These are phyloP conservation scores for Chloroidium sp. DNA, from an alignment of 163 green algal genomes.

Conservation along the genomic window DNA sequence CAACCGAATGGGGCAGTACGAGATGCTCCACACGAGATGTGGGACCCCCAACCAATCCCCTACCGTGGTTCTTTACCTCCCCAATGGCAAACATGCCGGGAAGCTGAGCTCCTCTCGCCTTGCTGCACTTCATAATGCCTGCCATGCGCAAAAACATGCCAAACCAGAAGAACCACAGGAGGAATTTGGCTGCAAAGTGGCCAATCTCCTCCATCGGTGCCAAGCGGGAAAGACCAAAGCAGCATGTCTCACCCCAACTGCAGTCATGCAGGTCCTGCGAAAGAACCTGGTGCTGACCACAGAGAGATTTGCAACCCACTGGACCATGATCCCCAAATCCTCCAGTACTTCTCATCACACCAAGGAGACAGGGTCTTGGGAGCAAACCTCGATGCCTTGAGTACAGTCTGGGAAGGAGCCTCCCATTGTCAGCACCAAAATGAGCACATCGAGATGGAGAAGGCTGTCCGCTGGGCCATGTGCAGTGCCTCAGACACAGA, in stretches of 20 bases:
- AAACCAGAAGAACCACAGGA: background rate
- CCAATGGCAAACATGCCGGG: too few species aligned
- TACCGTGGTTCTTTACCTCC: too few species aligned
- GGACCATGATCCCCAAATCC: background rate
- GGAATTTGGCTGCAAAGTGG: background rate
- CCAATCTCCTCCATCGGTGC: background rate
- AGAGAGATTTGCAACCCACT: background rate
- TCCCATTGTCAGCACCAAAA: background rate
- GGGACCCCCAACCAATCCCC: too few species aligned
- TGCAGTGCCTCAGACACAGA: background rate
- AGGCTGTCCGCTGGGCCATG: conserved; percentile 1
- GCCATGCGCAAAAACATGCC: background rate
- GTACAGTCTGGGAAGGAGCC: background rate
- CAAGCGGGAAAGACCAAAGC: background rate
- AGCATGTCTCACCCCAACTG: background rate
- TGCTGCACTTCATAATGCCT: background rate
- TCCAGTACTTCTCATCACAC: background rate
- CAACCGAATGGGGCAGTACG: too few species aligned
- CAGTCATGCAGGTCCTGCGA: background rate
- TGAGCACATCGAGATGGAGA: background rate
- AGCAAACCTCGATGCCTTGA: background rate
- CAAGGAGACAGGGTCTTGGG: background rate
- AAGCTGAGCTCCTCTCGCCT: too few species aligned
- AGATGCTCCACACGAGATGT: too few species aligned
- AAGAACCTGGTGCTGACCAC: background rate